Evolutionary conservation across 495 filamentous ascomycete genomes (phyloP).

Genomic region (Neurospora terricola): DNA sequence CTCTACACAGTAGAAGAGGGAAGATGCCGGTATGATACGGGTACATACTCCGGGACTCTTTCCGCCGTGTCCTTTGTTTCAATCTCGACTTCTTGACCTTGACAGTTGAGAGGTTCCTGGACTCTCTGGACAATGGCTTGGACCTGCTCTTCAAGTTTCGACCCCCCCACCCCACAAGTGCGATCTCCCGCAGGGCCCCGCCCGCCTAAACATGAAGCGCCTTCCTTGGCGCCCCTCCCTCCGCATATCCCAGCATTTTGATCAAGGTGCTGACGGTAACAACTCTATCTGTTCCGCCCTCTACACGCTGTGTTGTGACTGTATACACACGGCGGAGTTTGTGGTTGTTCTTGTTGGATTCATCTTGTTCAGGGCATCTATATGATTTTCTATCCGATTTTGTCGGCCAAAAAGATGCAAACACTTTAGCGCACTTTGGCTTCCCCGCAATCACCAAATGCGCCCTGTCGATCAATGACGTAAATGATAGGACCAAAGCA

Average conservation of each 20-base stretch:
- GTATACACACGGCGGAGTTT: background rate
- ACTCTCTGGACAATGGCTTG: background rate
- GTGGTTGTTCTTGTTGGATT: background rate
- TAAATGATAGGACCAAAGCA: background rate
- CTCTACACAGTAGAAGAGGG: background rate
- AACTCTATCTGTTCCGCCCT: background rate
- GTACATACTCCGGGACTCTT: background rate
- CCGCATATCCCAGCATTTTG: background rate
- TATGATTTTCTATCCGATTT: background rate
- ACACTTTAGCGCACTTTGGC: background rate
- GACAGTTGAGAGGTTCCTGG: background rate
- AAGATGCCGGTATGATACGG: background rate
- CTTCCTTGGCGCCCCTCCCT: background rate
- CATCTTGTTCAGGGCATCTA: background rate
- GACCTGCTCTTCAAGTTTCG: background rate
- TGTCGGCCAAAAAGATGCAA: background rate
- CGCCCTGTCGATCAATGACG: background rate
- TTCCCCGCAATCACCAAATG: background rate
- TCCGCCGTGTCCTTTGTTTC: background rate
- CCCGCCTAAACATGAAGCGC: background rate
- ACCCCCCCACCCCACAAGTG: background rate
- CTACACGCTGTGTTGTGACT: background rate
- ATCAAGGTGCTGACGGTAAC: background rate
- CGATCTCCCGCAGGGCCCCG: background rate
- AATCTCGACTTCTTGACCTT: background rate